Conservation (phyloP, 2,329 filamentous ascomycete species). For the Leptographium flavum region DNA sequence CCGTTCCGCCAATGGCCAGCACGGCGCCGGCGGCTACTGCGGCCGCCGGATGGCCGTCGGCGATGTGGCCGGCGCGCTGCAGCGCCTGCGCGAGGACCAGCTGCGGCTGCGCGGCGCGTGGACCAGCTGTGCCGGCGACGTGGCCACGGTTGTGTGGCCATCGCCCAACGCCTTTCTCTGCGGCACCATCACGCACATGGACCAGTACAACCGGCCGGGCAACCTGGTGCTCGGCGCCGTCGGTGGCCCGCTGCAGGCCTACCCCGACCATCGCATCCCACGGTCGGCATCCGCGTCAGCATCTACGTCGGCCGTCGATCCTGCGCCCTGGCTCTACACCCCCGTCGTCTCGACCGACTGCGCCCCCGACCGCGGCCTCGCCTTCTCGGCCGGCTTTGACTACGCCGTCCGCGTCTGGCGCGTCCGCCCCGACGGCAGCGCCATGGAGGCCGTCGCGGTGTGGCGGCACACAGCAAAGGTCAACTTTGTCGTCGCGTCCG, state of each 20-base stretch:
- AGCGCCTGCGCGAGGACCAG: slow-evolving; percentile 33
- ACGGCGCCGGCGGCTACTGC: slow-evolving; percentile 3
- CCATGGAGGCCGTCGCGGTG: slow-evolving; percentile 31
- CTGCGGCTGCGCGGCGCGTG: slow-evolving; percentile 38
- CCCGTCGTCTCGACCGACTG: slow-evolving; percentile 50
- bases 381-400: slow-evolving; percentile 49
- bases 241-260: slow-evolving; percentile 31
- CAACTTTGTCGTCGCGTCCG: slow-evolving; percentile 46
- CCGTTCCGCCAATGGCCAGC: slow-evolving; percentile 33
- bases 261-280: slow-evolving; percentile 41
- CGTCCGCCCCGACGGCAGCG: slow-evolving; percentile 20
- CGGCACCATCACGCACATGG: slow-evolving; percentile 48
- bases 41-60: slow-evolving; percentile 19
- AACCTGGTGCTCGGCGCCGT: slow-evolving; percentile 47
- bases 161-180: slow-evolving; percentile 41
- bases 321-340: slow-evolving; percentile 45
- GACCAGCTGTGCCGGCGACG: slow-evolving; percentile 47
- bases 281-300: slow-evolving; percentile 24
- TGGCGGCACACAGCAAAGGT: slow-evolving; percentile 46
- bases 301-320: slow-evolving; percentile 12
- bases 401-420: slow-evolving; percentile 46
- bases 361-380: slow-evolving; percentile 26
- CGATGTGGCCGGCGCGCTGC: slow-evolving; percentile 31
- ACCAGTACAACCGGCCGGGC: slow-evolving; percentile 52
- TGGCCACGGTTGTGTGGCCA: slow-evolving; percentile 43